Evolutionary conservation across 2,329 filamentous ascomycete species (phyloP).

Genomic region (Alternaria brassicicola): DNA sequence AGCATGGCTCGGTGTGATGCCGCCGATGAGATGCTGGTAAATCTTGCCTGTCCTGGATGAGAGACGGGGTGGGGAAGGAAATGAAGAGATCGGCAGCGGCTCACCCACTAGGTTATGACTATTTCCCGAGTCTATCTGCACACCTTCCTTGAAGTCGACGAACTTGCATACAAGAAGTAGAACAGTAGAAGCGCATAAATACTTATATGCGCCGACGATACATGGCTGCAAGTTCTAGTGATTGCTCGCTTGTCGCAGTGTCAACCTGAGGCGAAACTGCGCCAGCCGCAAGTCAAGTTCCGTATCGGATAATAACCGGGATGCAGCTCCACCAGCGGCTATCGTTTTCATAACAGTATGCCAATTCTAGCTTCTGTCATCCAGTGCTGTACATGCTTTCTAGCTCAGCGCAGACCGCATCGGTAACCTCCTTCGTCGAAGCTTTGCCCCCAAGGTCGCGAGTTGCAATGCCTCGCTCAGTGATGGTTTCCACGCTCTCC

Average conservation of each 20-base stretch:
- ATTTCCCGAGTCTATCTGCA: no score
- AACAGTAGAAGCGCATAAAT: neutral
- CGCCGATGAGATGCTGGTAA: slow-evolving; percentile 1
- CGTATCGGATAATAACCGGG: neutral
- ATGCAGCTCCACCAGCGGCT: neutral
- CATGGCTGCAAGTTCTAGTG: neutral
- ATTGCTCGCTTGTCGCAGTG: neutral
- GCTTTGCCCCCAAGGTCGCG: slow-evolving; percentile 60
- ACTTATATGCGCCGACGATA: neutral
- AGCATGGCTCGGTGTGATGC: slow-evolving; percentile 4
- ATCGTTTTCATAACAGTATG: neutral
- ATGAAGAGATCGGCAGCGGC: neutral
- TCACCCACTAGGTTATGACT: neutral
- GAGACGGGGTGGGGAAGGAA: neutral
- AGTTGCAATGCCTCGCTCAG: slow-evolving; percentile 59
- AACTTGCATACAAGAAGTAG: no score
- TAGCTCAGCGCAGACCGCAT: slow-evolving; percentile 51
- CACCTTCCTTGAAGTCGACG: neutral
- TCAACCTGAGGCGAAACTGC: neutral
- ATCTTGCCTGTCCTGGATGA: neutral
- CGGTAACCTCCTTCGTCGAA: slow-evolving; percentile 51
- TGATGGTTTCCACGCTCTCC: slow-evolving; percentile 60
- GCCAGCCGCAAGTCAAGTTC: neutral
- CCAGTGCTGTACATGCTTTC: slow-evolving; percentile 23
- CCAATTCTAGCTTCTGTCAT: neutral